Conservation (phyloP, 2,329 filamentous ascomycete species). For the Aspergillus niger region DNA sequence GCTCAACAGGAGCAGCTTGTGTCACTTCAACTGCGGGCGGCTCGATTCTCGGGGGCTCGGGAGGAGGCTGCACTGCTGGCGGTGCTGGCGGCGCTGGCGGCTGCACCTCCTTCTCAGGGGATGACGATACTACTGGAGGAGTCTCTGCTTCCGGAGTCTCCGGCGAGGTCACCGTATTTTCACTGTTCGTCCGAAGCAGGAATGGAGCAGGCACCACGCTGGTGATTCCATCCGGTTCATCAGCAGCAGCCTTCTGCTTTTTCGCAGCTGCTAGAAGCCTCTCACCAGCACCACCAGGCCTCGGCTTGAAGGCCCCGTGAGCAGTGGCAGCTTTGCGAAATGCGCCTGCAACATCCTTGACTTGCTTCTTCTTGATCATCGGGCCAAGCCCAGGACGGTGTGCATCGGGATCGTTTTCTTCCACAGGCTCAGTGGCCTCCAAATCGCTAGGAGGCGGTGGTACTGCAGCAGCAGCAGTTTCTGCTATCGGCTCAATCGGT, state of each 20-base stretch:
- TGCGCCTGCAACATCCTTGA: conserved; percentile 69
- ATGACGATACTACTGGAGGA: conserved; percentile 16
- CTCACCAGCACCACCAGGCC: conserved; percentile 82
- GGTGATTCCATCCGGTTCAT: conserved; percentile 85
- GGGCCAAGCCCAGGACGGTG: conserved; percentile 79
- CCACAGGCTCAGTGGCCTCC: conserved; percentile 26
- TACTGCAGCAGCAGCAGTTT: conserved; percentile 11
- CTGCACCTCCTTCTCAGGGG: conserved; percentile 17
- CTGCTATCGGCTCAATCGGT: conserved; percentile 12
- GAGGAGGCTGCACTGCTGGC: not conserved
- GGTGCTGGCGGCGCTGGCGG: conserved; percentile 6
- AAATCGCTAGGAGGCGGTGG: conserved; percentile 19
- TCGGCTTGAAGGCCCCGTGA: conserved; percentile 76
- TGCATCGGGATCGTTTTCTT: conserved; percentile 52
- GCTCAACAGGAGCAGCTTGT: conserved; percentile 34
- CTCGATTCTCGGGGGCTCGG: conserved; percentile 18
- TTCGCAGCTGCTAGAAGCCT: conserved; percentile 63
- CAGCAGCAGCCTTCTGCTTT: conserved; percentile 57
- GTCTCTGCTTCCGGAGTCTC: conserved; percentile 34
- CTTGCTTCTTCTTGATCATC: conserved; percentile 83
- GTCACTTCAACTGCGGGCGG: conserved; percentile 45
- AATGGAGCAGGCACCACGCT: conserved; percentile 80
- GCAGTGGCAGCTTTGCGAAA: conserved; percentile 80
- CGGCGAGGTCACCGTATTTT: conserved; percentile 36
- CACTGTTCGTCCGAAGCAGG: conserved; percentile 42